Evolutionary conservation across 2,329 filamentous ascomycete species (phyloP), one percentile per base, ranked within the genome.

Genomic region (Calonectria montana): DNA sequence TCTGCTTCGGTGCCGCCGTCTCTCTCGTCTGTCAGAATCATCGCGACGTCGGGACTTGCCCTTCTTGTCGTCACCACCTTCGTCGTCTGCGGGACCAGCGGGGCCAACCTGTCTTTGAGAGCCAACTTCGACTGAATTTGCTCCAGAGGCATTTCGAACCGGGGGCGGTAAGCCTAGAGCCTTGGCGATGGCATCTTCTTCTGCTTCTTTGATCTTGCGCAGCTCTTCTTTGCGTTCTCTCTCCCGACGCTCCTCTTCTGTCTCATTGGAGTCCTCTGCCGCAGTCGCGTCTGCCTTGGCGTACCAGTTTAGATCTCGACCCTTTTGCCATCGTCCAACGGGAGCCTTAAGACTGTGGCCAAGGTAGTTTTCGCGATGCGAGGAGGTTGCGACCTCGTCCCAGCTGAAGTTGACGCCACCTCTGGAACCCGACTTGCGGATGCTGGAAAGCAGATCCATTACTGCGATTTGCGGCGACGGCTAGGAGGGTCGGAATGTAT

Each of bases 371-470:
- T 99, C 96, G 83, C 97, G 95, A 80, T 98, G 96, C 25, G 90
- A 86, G 62, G 95, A 97, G 75, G 88, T 91, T 82, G 96, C 93
- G 81, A 99, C 96, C 77, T 98, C 95, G 76, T 96, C 94, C 97
- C 97, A 98, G 85, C 93, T 96, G 87, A 99, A 99, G 83, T 98
- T 95, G 84, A 94, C 94, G 81, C 97, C 97, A 80, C 97, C 97
- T 76, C 97, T 93, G 79, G 95, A 97, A 83, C 97, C 96, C 21
- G 88, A 86, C 85, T 99, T 98, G 80, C 96, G 94, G 73, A 99
- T 93, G 48, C 94, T 95, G 71, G 96, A 94, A 67, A 98, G 91
- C 67, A 99, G 90, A 89, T 99, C 97, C 97, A 99, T 98, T 69
- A 72, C 68, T 62, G 29, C 67, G 39, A 18, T 21, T 21, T 39